A percentile compares a stretch with the other conserved stretches of the same genome.
phyloP scores from a whole-genome alignment of 2,329 filamentous ascomycete genomes.

The Tricladium varicosporioides region DNA sequence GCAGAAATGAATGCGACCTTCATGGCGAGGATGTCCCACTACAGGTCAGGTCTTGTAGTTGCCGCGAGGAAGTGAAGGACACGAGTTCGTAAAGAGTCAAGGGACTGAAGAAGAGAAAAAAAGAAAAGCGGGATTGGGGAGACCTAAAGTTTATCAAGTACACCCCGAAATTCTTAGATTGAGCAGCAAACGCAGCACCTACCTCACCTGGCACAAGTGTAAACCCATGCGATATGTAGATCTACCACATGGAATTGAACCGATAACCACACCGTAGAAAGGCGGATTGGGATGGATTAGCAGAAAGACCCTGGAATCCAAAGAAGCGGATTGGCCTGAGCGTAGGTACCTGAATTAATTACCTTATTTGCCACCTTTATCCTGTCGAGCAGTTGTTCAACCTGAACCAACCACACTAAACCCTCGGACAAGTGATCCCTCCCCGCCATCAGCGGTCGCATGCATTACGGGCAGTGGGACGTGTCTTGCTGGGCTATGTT shows the following conservation, averaged over 20 bases:
- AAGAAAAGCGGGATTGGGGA: neutral
- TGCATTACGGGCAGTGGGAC: neutral
- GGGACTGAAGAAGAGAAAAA: neutral
- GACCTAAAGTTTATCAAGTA: conserved; percentile 8
- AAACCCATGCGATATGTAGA: neutral
- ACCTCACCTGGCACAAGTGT: conserved; percentile 11
- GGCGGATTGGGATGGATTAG: neutral
- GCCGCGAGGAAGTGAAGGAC: neutral
- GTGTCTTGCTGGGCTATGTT: neutral
- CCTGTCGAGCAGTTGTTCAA: neutral
- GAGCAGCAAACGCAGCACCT: neutral
- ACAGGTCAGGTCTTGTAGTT: neutral
- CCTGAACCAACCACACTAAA: neutral
- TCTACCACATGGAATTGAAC: neutral
- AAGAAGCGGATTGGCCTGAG: neutral
- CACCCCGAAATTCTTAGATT: neutral
- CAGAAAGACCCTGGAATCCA: neutral
- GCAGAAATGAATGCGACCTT: conserved; percentile 26
- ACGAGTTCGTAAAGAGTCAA: neutral
- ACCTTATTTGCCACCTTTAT: neutral
- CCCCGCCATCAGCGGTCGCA: neutral
- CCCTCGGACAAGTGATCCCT: neutral
- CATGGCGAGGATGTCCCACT: conserved; percentile 15
- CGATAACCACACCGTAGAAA: neutral
- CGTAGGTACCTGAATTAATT: neutral